These are phyloP conservation scores for Lodderomyces theae DNA, from an alignment of 1,139 yeast species.

Conservation along the genomic window DNA sequence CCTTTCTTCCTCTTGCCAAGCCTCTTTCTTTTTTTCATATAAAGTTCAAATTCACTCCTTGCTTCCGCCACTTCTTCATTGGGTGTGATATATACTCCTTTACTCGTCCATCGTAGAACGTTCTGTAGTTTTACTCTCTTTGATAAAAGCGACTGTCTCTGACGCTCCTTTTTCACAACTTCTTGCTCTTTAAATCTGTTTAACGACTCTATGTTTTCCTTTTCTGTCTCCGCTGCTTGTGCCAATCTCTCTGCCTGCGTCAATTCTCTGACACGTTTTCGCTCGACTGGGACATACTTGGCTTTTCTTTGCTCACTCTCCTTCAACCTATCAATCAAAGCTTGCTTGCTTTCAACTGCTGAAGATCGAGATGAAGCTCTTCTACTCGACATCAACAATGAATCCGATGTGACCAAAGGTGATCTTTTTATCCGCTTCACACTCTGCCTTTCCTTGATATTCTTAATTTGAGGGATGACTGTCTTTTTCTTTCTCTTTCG, in stretches of 20 bases:
- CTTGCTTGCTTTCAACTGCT: slow-evolving; percentile 76
- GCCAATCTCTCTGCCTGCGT: slow-evolving; percentile 85
- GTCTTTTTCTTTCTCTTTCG: slow-evolving; percentile 38
- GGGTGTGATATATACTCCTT: slow-evolving; percentile 43
- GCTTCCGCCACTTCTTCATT: slow-evolving; percentile 53
- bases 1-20: slow-evolving; percentile 28
- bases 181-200: slow-evolving; percentile 83
- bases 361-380: slow-evolving; percentile 78
- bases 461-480: slow-evolving; percentile 48
- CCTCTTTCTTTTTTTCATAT: slow-evolving; percentile 35
- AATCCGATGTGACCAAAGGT: slow-evolving; percentile 39
- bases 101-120: slow-evolving; percentile 51
- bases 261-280: slow-evolving; percentile 47
- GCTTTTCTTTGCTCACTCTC: slow-evolving; percentile 70
- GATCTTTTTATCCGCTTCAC: slow-evolving; percentile 18
- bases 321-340: slow-evolving; percentile 68
- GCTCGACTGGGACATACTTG: slow-evolving; percentile 35
- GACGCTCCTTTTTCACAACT: slow-evolving; percentile 71
- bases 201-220: slow-evolving; percentile 67
- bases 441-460: slow-evolving; percentile 19
- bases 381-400: slow-evolving; percentile 49
- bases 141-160: slow-evolving; percentile 68
- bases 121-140: slow-evolving; percentile 57
- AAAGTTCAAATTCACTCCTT: slow-evolving; percentile 24
- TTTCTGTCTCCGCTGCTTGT: slow-evolving; percentile 86